Base-by-base conservation (phyloP, 108 stramenopile genomes). In the Cyclostephanos tholiformis region DNA sequence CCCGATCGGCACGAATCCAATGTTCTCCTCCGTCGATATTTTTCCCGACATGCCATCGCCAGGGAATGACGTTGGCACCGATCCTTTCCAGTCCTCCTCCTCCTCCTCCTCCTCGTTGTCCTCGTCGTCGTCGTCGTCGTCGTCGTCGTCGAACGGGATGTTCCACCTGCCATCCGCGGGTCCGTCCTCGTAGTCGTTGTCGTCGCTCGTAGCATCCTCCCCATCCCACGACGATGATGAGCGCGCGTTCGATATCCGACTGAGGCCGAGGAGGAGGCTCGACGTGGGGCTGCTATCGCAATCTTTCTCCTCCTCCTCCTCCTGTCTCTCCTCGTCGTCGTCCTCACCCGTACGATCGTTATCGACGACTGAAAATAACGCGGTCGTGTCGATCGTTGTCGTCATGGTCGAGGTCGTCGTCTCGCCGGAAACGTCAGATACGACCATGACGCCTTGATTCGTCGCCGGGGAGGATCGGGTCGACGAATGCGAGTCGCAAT, bases 71-170 rank as follows among this genome's bases (percentile, higher is more conserved):
- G 39, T 23, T 16, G 38, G 13, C 39, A n/a, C 44, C 63, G 41
- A 49, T 41, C 32, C 3, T 32, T 4, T 32, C 2, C 32, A 2
- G 4, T 4, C 32, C 32, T 4, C 32, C 32, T 4, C 32, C 32
- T 32, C 32, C 3, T 32, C 32, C 4, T 58, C 57, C 13, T 58
- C 16, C 6, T 53, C 52, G 52, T n/a, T 4, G 52, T 19, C 20
- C 3, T 6, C 25, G 9, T 25, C 23, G 23, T 20, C 53, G 19
- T 8, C 19, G 20, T 23, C 65, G 17, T 46, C 39, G 25, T 25
- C 48, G 17, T 46, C 19, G 9, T 41, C 48, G n/a, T 66, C 65
- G 23, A 66, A 66, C 30, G 65, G 65, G 29, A 66, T 66, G 65
- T 66, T 66, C 65, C 65, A 66, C 23, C 65, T 46, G 25, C 65